Conservation (phyloP, 2,329 filamentous ascomycete genomes). For the Fusarium clavum region DNA sequence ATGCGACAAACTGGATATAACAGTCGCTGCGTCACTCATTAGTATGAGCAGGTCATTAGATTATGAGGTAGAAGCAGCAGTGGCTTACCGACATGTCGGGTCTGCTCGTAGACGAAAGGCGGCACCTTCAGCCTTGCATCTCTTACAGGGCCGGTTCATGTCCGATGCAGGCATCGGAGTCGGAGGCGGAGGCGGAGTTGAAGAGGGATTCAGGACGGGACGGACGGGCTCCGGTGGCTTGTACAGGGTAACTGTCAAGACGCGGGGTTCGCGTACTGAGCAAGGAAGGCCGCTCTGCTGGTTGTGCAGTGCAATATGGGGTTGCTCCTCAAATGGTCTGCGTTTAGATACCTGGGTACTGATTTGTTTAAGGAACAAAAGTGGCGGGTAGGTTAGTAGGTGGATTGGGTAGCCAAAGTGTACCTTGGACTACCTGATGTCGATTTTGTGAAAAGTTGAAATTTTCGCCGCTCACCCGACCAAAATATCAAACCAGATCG, state of each 20-base stretch:
- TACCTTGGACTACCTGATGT: conserved; percentile 6
- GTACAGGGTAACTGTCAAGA: conserved; percentile 39
- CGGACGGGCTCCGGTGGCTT: conserved; percentile 8
- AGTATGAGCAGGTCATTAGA: conserved; percentile 1
- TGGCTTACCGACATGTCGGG: conserved; percentile 50
- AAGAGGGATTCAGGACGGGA: conserved; percentile 6
- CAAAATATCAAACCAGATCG: not conserved
- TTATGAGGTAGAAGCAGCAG: not conserved
- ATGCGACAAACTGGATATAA: conserved; percentile 80
- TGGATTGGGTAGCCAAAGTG: conserved; percentile 15
- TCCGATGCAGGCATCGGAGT: conserved; percentile 38
- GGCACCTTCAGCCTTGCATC: conserved; percentile 50
- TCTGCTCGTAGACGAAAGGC: conserved; percentile 48
- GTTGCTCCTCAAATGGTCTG: not conserved
- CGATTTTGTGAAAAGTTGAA: conserved; percentile 34
- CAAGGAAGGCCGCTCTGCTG: no score
- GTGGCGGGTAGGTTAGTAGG: not conserved
- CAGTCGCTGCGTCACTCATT: conserved; percentile 61
- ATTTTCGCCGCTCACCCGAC: conserved; percentile 37
- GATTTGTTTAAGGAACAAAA: not conserved
- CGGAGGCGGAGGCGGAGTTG: not conserved
- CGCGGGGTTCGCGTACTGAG: not conserved
- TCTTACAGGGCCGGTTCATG: conserved; percentile 46
- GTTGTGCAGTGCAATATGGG: not conserved
- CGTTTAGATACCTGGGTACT: not conserved